Evolutionary conservation across 2,329 filamentous ascomycete species (phyloP).

Genomic region (Domatiomyces globalis): DNA sequence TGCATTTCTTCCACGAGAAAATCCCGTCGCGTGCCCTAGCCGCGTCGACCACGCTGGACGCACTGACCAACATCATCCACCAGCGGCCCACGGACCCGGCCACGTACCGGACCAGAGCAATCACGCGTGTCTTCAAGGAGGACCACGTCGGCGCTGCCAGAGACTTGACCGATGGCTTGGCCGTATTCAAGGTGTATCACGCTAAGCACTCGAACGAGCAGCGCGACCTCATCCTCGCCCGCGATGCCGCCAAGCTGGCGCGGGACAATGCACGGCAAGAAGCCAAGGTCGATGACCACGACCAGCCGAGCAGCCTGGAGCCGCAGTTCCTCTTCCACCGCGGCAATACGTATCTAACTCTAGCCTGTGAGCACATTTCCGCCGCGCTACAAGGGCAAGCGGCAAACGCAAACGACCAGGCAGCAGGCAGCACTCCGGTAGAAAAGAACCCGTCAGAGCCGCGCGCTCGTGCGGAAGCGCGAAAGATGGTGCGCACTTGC

Average conservation of each 20-base stretch:
- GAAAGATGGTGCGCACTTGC: constrained; percentile 56
- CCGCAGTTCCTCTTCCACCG: constrained; percentile 64
- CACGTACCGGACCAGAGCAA: constrained; percentile 56
- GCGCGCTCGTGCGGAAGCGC: constrained; percentile 38
- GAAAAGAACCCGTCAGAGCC: constrained; percentile 33
- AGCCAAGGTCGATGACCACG: constrained; percentile 41
- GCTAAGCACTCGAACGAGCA: constrained; percentile 38
- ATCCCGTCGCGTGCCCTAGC: constrained; percentile 62
- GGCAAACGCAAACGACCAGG: constrained; percentile 6
- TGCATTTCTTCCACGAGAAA: constrained; percentile 89
- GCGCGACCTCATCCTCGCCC: constrained; percentile 36
- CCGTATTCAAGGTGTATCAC: constrained; percentile 38
- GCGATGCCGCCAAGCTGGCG: constrained; percentile 28
- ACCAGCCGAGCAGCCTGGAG: constrained; percentile 63
- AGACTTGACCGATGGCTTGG: constrained; percentile 56
- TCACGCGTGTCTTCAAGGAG: constrained; percentile 61
- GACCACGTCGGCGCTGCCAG: constrained; percentile 55
- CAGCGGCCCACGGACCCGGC: constrained; percentile 50
- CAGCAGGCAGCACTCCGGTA: constrained; percentile 20
- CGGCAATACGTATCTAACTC: constrained; percentile 54
- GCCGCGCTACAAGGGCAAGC: constrained; percentile 38
- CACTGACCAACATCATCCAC: constrained; percentile 53
- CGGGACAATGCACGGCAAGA: constrained; percentile 34
- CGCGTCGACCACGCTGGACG: constrained; percentile 53
- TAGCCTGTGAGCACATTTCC: constrained; percentile 54